Evolutionary conservation across 345 rosid species (phyloP).

Genomic region (Noccaea bulbosa): DNA sequence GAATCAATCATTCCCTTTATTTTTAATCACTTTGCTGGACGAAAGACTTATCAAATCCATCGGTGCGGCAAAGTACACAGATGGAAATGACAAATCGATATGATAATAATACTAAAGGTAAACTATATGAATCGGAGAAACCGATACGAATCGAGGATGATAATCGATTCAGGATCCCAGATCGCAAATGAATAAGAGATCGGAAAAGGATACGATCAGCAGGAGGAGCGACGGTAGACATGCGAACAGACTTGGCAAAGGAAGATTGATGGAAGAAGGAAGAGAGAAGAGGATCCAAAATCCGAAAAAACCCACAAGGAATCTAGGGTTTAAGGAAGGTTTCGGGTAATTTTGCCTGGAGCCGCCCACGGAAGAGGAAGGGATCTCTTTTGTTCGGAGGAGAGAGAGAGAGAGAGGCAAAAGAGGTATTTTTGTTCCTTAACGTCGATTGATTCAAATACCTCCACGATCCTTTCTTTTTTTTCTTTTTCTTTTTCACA

Average conservation of each 20-base stretch:
- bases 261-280: constrained; percentile 11
- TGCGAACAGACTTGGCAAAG: constrained; percentile 21
- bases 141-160: too few relatives aligned
- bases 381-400: constrained; percentile 29
- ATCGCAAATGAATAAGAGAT: background rate
- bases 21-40: too few relatives aligned
- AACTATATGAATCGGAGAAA: too few relatives aligned
- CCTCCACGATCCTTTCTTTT: constrained; percentile 1
- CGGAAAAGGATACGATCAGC: constrained; percentile 70
- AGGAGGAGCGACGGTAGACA: constrained; percentile 63
- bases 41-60: too few relatives aligned
- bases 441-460: constrained; percentile 54
- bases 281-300: constrained; percentile 19
- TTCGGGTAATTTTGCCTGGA: constrained; percentile 21
- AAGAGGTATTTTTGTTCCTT: constrained; percentile 36
- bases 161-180: background rate
- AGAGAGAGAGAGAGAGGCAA: constrained; percentile 34
- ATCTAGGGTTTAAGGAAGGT: constrained; percentile 19
- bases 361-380: constrained; percentile 38
- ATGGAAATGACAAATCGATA: too few relatives aligned
- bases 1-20: too few relatives aligned
- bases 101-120: too few relatives aligned
- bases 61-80: too few relatives aligned
- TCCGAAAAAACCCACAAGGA: constrained; percentile 6
- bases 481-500: background rate